A percentile compares a stretch with the other conserved stretches of the same genome.
phyloP scores from a whole-genome alignment of 345 rosid genomes.

The Kernera saxatilis region DNA sequence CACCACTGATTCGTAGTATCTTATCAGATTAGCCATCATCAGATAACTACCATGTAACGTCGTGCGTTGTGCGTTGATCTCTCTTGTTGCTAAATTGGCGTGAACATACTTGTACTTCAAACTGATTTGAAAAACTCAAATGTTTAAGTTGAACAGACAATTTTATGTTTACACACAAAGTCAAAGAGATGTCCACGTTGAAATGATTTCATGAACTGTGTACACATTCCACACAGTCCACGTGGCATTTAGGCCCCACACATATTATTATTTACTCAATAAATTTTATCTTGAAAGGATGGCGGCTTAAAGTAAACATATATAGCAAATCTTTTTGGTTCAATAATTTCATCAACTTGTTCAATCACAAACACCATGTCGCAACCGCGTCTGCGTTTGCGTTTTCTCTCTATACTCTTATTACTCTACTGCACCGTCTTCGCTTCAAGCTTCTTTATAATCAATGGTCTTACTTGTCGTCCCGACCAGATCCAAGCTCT shows the following conservation, averaged over 20 bases:
- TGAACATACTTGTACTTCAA: not conserved
- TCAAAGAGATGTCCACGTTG: not conserved
- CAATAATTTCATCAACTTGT: not conserved
- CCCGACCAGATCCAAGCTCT: constrained; percentile 1
- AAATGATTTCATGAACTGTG: not conserved
- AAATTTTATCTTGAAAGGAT: not conserved
- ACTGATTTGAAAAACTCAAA: not conserved
- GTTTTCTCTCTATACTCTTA: not conserved
- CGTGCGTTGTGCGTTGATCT: too few relatives aligned
- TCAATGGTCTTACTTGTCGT: not conserved
- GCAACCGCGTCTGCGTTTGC: not conserved
- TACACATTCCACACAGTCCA: not conserved
- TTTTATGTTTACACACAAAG: not conserved
- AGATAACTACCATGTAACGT: too few relatives aligned
- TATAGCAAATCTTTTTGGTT: not conserved
- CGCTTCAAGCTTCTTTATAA: not conserved
- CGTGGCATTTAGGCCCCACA: not conserved
- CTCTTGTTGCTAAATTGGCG: too few relatives aligned
- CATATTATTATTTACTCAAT: too few relatives aligned
- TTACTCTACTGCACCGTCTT: not conserved
- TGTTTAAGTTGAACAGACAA: not conserved
- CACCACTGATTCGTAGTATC: too few relatives aligned
- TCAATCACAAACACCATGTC: not conserved
- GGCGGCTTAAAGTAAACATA: not conserved
- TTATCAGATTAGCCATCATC: too few relatives aligned